Conservation (phyloP, 129 eudicot species). For the Pulicaria dysenterica region DNA sequence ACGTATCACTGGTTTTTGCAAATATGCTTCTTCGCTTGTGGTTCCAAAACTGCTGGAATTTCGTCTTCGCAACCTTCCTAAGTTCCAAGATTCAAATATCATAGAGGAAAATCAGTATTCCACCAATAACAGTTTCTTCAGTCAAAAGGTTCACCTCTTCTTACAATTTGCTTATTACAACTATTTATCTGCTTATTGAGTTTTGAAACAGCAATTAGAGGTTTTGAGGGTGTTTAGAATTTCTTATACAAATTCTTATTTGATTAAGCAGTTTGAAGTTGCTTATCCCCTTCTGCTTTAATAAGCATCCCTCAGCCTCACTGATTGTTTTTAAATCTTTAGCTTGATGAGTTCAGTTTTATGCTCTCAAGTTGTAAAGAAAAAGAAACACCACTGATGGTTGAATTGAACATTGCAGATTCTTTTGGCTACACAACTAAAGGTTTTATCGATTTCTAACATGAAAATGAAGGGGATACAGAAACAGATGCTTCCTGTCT, state of each 20-base stretch:
- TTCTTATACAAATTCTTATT: no score
- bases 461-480: conserved; percentile 24
- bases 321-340: not conserved
- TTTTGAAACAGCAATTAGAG: no score
- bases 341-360: not conserved
- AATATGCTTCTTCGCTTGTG: conserved; percentile 14
- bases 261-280: no score
- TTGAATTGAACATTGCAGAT: conserved; percentile 21
- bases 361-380: not conserved
- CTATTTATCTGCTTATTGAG: no score
- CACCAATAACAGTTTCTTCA: conserved; percentile 9
- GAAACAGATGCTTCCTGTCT: conserved; percentile 15
- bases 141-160: conserved; percentile 21
- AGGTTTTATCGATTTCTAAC: conserved; percentile 23
- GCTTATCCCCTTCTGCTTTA: no score
- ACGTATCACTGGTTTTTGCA: conserved; percentile 26
- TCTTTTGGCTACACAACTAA: conserved; percentile 26
- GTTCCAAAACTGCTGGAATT: conserved; percentile 29
- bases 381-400: not conserved
- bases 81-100: conserved; percentile 1
- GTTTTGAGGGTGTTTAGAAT: no score
- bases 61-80: conserved; percentile 29
- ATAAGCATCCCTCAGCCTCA: not conserved
- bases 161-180: no score
- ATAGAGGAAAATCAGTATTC: conserved; percentile 14